These are phyloP conservation scores for Taiozyma onychis DNA, from an alignment of 1,139 yeast species.

Conservation along the genomic window DNA sequence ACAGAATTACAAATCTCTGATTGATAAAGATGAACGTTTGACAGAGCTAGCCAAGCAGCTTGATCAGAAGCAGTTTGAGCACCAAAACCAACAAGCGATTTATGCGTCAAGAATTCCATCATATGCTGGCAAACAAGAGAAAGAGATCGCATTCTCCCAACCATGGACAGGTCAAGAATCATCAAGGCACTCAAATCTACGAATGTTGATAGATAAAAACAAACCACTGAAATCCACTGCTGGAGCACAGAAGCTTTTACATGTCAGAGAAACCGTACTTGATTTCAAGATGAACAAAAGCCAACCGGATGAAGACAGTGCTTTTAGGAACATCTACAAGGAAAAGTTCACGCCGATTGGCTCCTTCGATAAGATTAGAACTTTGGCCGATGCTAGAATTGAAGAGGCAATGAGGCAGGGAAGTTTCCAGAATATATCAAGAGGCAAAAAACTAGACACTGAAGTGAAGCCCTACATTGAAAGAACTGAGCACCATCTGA, in stretches of 20 bases:
- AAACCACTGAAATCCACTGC: conserved; percentile 35
- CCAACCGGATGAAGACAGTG: conserved; percentile 38
- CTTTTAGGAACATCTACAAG: conserved; percentile 55
- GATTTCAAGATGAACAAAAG: conserved; percentile 52
- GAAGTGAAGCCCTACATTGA: conserved; percentile 42
- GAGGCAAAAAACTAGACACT: conserved; percentile 59
- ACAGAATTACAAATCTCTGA: conserved; percentile 12
- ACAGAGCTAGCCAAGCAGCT: conserved; percentile 24
- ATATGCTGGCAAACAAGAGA: conserved; percentile 44
- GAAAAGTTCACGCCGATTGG: conserved; percentile 53
- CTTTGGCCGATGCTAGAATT: conserved; percentile 69
- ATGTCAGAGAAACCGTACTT: conserved; percentile 60
- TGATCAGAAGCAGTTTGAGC: conserved; percentile 28
- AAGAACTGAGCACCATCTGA: conserved; percentile 60
- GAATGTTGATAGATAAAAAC: conserved; percentile 63
- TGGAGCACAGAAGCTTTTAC: conserved; percentile 33
- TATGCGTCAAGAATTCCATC: conserved; percentile 35
- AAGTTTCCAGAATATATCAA: conserved; percentile 54
- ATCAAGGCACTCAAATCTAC: conserved; percentile 41
- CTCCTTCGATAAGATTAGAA: conserved; percentile 41
- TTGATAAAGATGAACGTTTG: conserved; percentile 21
- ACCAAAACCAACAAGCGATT: conserved; percentile 34
- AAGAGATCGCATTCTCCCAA: conserved; percentile 44
- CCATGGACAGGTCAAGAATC: conserved; percentile 74
- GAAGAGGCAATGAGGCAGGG: conserved; percentile 73